Percentiles rank a stretch among this genome's conserved stretches.
Conservation (phyloP, 1,284 basidiomycete genomes). For the Sparassis latifolia region DNA sequence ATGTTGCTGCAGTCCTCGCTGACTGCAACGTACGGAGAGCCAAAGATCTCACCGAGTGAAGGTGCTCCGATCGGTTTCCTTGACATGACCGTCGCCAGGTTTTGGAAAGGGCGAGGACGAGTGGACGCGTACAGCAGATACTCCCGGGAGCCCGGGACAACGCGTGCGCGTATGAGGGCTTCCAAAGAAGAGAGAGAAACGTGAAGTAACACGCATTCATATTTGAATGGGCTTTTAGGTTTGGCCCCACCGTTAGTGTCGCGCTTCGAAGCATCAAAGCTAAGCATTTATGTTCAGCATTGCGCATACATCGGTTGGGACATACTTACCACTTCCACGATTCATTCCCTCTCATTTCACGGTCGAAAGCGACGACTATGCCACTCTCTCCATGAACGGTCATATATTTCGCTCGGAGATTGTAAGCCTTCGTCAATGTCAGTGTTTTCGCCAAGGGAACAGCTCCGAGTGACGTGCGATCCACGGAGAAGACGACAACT, state of each 20-base stretch:
- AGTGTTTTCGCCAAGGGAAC: constrained; percentile 44
- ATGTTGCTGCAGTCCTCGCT: constrained; percentile 38
- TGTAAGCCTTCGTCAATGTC: constrained; percentile 48
- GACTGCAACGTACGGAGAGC: constrained; percentile 37
- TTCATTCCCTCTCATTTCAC: constrained; percentile 26
- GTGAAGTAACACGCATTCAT: constrained; percentile 44
- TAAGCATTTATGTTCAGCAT: constrained; percentile 10
- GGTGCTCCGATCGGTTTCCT: constrained; percentile 33
- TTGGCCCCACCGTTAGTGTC: constrained; percentile 40
- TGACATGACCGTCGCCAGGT: constrained; percentile 34
- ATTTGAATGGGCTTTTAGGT: constrained; percentile 40
- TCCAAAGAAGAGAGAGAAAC: constrained; percentile 46
- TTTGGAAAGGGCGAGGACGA: constrained; percentile 35
- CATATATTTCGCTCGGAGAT: constrained; percentile 59
- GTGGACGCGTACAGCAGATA: constrained; percentile 30
- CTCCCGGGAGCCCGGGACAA: constrained; percentile 33
- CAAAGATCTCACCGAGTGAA: constrained; percentile 40
- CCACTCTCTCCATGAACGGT: constrained; percentile 37
- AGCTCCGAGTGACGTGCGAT: constrained; percentile 41
- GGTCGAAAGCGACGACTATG: constrained; percentile 51
- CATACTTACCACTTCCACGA: no score
- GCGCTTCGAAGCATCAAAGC: constrained; percentile 41
- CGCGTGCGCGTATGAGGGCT: constrained; percentile 38
- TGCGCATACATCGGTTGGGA: no score
- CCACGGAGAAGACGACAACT: constrained; percentile 50